A percentile compares a stretch with the other conserved stretches of the same genome.
Conservation (phyloP, 2,329 filamentous ascomycete species). For the Ophiostoma himal-ulmi region DNA sequence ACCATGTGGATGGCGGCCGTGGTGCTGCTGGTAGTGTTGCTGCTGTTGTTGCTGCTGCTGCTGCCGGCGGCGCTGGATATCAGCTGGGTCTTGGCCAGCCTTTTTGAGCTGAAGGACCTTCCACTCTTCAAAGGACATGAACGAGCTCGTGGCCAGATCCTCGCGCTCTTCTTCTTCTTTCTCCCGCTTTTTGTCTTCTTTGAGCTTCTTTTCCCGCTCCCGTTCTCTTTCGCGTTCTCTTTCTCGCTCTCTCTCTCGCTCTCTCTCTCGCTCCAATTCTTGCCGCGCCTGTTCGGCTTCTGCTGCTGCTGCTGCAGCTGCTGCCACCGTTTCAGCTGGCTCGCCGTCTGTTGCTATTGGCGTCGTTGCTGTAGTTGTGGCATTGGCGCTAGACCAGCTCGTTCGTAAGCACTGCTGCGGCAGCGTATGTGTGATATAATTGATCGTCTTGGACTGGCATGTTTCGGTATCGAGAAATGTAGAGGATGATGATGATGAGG, state of each 20-base stretch:
- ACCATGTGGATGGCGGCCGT: slow-evolving; percentile 8
- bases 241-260: background rate
- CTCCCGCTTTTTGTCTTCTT: slow-evolving; percentile 11
- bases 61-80: slow-evolving; percentile 59
- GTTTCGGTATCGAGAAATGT: slow-evolving; percentile 31
- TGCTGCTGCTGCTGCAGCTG: slow-evolving; percentile 16
- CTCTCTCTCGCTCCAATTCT: background rate
- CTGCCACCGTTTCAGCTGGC: background rate
- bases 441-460: slow-evolving; percentile 61
- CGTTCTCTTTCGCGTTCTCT: background rate
- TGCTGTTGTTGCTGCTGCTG: slow-evolving; percentile 46
- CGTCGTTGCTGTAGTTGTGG: slow-evolving; percentile 19
- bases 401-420: slow-evolving; percentile 69
- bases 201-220: slow-evolving; percentile 25
- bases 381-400: slow-evolving; percentile 43
- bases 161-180: slow-evolving; percentile 26
- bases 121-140: slow-evolving; percentile 98
- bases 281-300: slow-evolving; percentile 9
- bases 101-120: slow-evolving; percentile 87
- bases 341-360: slow-evolving; percentile 17
- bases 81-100: slow-evolving; percentile 65
- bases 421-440: slow-evolving; percentile 74
- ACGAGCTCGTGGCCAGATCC: slow-evolving; percentile 59
- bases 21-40: slow-evolving; percentile 14
- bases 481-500: background rate